Base-by-base conservation (phyloP, 2,329 filamentous ascomycete genomes). In the Xylaria sp. region DNA sequence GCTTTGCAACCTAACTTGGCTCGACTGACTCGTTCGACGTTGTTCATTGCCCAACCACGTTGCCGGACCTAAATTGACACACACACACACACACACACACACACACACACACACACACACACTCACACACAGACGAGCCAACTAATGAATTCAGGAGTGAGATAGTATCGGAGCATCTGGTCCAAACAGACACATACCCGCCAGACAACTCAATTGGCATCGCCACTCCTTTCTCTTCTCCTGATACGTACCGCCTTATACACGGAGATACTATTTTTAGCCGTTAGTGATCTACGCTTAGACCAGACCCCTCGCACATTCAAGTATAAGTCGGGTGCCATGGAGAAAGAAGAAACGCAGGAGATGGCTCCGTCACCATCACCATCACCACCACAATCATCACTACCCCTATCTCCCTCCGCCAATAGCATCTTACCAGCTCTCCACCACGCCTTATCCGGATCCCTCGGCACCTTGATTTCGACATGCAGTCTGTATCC, bases 401-500 rank as follows among this genome's bases (percentile, higher is more conserved):
- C 72, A 25, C 46, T 68, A 62, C 66, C 57, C 15, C 23, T 59
- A 49, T 41, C 55, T 25, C 64, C 52, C 43, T 65, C 60, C 67
- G 15, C 64, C 64, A 68, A 71, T 71, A 75, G 71, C 73, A 68
- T 84, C 76, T 86, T 96, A 4, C 91, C 92, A 59, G 92, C 93
- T 41, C 83, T 97, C 9, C 92, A 93, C 54, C 94, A 97, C 83
- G 94, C 93, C 63, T 80, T 93, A 39, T 94, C 94, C 3, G 94
- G 94, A 61, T 92, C 93, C 5, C 83, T 90, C 0, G 94, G 93
- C 43, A 92, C 93, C 0, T 91, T 92, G 18, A 86, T 95, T 68
- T 92, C 94, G 12, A 95, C 94, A 74, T 85, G 94, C 56, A 81
- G 90, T 64, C 90, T 93, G 6, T 97, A 97, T 78, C 94, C 94